Percentiles rank a stretch among this genome's conserved stretches.
Conservation (phyloP, 164 flowering plant species). For the Umbellularia californica region DNA sequence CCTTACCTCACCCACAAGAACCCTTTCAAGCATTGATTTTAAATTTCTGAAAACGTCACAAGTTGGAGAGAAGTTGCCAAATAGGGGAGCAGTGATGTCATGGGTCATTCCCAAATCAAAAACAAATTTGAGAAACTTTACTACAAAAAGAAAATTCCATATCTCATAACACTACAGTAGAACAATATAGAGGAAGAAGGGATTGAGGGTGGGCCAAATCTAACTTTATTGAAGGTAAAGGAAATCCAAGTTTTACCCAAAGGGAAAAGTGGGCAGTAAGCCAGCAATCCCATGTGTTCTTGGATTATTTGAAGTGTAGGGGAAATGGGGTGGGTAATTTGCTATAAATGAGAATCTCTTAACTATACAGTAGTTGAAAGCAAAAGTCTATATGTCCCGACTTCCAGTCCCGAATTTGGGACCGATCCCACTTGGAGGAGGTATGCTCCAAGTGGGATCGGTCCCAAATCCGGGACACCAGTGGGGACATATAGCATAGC, state of each 20-base stretch:
- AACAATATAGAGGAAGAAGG: not conserved
- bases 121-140: too few species aligned
- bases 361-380: too few species aligned
- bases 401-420: too few species aligned
- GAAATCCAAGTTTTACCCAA: not conserved
- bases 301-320: too few species aligned
- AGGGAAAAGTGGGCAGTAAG: not conserved
- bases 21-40: not conserved
- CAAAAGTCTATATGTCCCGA: too few species aligned
- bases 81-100: not conserved
- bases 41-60: not conserved
- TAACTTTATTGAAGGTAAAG: not conserved
- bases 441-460: too few species aligned
- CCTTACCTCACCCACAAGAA: not conserved
- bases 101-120: not conserved
- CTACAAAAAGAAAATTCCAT: not conserved
- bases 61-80: not conserved
- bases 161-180: not conserved
- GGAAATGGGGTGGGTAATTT: too few species aligned
- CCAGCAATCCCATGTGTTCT: too few species aligned
- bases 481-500: too few species aligned
- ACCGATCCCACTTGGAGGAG: too few species aligned
- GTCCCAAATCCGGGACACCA: too few species aligned
- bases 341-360: too few species aligned
- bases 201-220: not conserved